Base-by-base conservation (phyloP, 495 filamentous ascomycete genomes). In the Rostrohypoxylon terebratum region DNA sequence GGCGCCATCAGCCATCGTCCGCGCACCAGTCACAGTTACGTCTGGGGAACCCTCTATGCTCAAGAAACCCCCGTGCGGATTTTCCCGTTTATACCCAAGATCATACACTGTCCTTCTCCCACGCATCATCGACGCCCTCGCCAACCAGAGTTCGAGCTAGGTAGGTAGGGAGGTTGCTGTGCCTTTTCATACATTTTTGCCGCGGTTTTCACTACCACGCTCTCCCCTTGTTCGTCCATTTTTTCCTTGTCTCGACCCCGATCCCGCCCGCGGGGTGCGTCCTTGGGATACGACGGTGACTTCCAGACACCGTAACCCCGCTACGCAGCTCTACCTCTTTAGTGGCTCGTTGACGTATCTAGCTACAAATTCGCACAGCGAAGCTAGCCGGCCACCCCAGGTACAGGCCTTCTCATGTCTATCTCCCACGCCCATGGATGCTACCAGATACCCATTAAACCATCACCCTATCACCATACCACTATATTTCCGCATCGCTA, bases 261-360 rank as follows among this genome's bases (percentile, higher is more conserved):
- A 65, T 69, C 70, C 70, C 70, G 70, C 70, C 63, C 65, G 70
- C 61, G 65, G 70, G 65, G 65, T 55, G 53, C 70, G 65, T 73
- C 69, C 60, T 73, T 59, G 42, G 38, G 47, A 73, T 73, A 50
- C 65, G 70, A 73, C 70, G 60, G 70, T 73, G 65, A 45, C 60
- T 63, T 47, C 47, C 28, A 34, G 51, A 55, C n/a, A 5, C 51
- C 51, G 68, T 45, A 48, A 55, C 58, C 53, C 67, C 60, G 54
- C 54, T 45, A n/a, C 45, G 20, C 36, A 38, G n/a, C 38, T 61
- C 4, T 31, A 6, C 21, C 20, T 14, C 5, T 4, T 23, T 11
- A n/a, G 6, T 11, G 21, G 14, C 48, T 9, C 28, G 28, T 28
- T 28, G 28, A 31, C 10, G 13, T 28, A 31, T 1, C 21, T 3